phyloP scores from a whole-genome alignment of 305 asterid genomes.

The Petunia hybrid region DNA sequence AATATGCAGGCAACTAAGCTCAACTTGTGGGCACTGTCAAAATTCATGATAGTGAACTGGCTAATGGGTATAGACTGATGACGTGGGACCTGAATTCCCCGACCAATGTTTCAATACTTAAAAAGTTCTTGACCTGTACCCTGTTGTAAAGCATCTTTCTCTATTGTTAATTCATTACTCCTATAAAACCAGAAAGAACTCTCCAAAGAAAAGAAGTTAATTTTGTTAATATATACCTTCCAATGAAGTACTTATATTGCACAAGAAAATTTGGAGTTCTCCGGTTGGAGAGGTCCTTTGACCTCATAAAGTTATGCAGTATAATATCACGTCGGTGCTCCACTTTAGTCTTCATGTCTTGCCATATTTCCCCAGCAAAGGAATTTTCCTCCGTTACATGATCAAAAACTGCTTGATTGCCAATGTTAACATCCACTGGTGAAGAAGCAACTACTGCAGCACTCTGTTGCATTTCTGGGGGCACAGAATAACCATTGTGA shows the following conservation, averaged over 20 bases:
- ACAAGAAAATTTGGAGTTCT: conserved; percentile 70
- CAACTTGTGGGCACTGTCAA: neutral
- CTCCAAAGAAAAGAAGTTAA: neutral
- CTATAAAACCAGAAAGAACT: neutral
- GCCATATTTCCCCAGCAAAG: conserved; percentile 93
- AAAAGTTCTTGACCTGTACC: neutral
- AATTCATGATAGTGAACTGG: neutral
- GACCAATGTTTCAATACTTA: conserved; percentile 1
- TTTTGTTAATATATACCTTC: conserved; percentile 57
- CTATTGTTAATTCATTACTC: conserved; percentile 1
- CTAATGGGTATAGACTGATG: conserved; percentile 11
- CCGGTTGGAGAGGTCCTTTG: conserved; percentile 81
- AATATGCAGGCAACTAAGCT: neutral
- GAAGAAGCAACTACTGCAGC: conserved; percentile 47
- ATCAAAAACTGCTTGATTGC: conserved; percentile 39
- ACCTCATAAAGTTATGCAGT: conserved; percentile 75
- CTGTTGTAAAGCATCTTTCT: neutral
- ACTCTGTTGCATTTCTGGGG: conserved; percentile 72
- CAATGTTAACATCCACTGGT: conserved; percentile 42
- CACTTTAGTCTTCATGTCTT: conserved; percentile 79
- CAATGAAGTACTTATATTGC: conserved; percentile 86
- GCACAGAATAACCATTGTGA: conserved; percentile 83
- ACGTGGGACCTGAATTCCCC: conserved; percentile 18
- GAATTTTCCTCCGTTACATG: conserved; percentile 67
- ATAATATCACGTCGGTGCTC: conserved; percentile 70